Evolutionary conservation across 2,329 filamentous ascomycete genomes (phyloP).

Genomic region (Ceratocystis diversiconidia): DNA sequence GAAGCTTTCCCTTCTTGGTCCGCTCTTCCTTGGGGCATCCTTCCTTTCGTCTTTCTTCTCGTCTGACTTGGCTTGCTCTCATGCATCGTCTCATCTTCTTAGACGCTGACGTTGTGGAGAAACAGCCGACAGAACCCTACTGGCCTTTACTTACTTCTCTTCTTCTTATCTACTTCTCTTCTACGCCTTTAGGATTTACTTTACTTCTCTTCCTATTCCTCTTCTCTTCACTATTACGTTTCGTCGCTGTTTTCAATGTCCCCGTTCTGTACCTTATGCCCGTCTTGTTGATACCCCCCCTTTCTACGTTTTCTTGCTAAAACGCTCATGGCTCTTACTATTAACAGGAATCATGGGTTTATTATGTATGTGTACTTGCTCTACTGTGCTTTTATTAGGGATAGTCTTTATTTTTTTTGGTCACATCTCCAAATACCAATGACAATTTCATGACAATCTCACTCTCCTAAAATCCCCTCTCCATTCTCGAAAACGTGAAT

Average conservation of each 20-base stretch:
- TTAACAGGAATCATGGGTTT: not conserved
- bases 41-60: not conserved
- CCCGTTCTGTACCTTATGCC: slow-evolving; percentile 7
- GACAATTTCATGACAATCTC: not conserved
- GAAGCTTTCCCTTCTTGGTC: not conserved
- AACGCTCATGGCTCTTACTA: not conserved
- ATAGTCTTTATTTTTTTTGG: slow-evolving; percentile 5
- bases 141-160: not conserved
- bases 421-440: not conserved
- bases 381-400: not conserved
- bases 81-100: not conserved
- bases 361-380: not conserved
- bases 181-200: not conserved
- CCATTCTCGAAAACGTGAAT: too few species aligned
- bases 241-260: slow-evolving; percentile 1
- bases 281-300: slow-evolving; percentile 10
- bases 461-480: too few species aligned
- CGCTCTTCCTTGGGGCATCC: not conserved
- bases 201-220: slow-evolving; percentile 1
- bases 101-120: not conserved
- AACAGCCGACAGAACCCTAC: not conserved
- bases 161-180: slow-evolving; percentile 5
- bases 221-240: slow-evolving; percentile 8
- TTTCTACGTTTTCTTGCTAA: slow-evolving; percentile 3
- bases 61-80: not conserved